These are phyloP conservation scores for Globisporangium iwayamae DNA, from an alignment of 352 stramenopile genomes.

Conservation along the genomic window DNA sequence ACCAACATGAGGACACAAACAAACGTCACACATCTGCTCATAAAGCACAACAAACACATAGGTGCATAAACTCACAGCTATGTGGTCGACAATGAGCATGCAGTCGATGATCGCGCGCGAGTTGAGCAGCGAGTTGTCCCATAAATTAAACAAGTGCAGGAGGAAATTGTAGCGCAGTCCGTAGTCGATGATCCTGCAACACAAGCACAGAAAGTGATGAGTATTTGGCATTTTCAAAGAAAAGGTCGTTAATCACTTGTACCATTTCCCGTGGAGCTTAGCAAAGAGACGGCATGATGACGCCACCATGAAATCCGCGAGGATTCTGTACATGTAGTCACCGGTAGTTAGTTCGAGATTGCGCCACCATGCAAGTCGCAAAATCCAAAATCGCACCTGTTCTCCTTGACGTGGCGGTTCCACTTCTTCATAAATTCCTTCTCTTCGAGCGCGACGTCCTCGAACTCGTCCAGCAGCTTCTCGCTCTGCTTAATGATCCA, in stretches of 20 bases:
- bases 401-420: constrained; percentile 83
- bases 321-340: constrained; percentile 38
- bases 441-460: constrained; percentile 83
- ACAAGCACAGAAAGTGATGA: background rate
- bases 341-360: background rate
- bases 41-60: background rate
- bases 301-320: constrained; percentile 84
- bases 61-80: constrained; percentile 24
- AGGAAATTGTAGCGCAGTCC: constrained; percentile 85
- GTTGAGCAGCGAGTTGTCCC: constrained; percentile 87
- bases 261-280: constrained; percentile 82
- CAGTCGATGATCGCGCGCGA: constrained; percentile 84
- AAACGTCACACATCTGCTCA: background rate
- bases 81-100: constrained; percentile 83
- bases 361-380: background rate
- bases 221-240: background rate
- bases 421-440: constrained; percentile 91
- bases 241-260: background rate
- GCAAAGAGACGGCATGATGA: constrained; percentile 84
- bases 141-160: constrained; percentile 88
- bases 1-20: background rate
- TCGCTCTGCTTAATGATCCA: constrained; percentile 88
- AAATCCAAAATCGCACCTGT: constrained; percentile 36
- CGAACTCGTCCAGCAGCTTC: constrained; percentile 83
- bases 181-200: constrained; percentile 57